Conservation (phyloP, 1,284 basidiomycete species). For the Naganishia sp. region DNA sequence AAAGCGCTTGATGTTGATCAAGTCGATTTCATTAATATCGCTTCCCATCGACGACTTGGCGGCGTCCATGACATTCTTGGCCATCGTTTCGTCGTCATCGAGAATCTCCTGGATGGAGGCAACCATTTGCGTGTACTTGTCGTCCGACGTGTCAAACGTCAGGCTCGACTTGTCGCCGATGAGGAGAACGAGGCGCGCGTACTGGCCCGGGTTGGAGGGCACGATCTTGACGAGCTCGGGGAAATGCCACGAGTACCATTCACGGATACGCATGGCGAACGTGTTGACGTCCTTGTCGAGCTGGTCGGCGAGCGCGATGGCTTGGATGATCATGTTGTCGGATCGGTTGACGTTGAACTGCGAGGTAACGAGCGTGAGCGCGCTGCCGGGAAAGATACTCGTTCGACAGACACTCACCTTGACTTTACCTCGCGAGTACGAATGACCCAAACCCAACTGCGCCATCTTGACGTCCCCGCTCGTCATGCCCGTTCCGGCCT, state of each 20-base stretch:
- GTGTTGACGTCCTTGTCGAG: conserved; percentile 99
- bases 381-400: not conserved
- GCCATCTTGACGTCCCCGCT: conserved; percentile 87
- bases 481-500: conserved; percentile 71
- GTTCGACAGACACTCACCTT: conserved; percentile 59
- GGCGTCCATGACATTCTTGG: conserved; percentile 93
- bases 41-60: conserved; percentile 94
- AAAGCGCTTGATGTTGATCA: conserved; percentile 94
- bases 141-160: conserved; percentile 57
- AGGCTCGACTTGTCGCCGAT: conserved; percentile 78
- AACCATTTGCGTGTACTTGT: conserved; percentile 71
- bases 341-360: conserved; percentile 97
- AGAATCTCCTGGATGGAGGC: conserved; percentile 79
- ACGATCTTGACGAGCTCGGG: conserved; percentile 94
- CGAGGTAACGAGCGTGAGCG: conserved; percentile 3
- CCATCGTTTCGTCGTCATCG: conserved; percentile 81
- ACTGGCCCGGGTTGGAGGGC: conserved; percentile 85
- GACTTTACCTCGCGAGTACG: conserved; percentile 95
- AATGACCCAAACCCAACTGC: conserved; percentile 95
- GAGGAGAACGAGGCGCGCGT: conserved; percentile 82
- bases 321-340: conserved; percentile 99
- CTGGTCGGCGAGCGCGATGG: conserved; percentile 96
- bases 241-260: conserved; percentile 99
- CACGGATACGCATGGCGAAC: conserved; percentile 95
- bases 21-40: conserved; percentile 87